phyloP scores from a whole-genome alignment of 129 eudicot species.

The Dittrichia graveolens region DNA sequence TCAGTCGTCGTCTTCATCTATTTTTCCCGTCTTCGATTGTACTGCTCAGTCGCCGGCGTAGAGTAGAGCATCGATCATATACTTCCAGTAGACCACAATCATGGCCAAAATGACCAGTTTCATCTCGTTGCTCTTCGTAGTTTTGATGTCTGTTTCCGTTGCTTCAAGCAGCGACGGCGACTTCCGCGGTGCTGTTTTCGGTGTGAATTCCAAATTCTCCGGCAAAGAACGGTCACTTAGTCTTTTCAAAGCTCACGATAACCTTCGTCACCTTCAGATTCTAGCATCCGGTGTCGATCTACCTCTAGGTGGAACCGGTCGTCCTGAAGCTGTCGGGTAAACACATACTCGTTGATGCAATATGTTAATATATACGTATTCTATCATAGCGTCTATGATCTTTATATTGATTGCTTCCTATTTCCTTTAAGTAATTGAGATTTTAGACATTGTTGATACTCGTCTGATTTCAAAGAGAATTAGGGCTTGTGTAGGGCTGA shows the following conservation, averaged over 20 bases:
- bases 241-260: constrained; percentile 45
- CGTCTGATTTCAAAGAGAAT: constrained; percentile 12
- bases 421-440: background rate
- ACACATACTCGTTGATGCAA: background rate
- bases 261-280: constrained; percentile 43
- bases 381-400: background rate
- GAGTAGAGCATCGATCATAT: background rate
- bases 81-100: constrained; percentile 5
- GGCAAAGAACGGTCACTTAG: constrained; percentile 38
- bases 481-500: constrained; percentile 21
- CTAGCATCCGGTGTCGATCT: constrained; percentile 43
- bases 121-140: constrained; percentile 5
- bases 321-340: constrained; percentile 48
- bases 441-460: constrained; percentile 1
- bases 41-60: constrained; percentile 31
- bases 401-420: background rate
- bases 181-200: constrained; percentile 41
- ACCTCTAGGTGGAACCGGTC: constrained; percentile 48
- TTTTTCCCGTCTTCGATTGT: constrained; percentile 23
- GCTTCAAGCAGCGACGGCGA: constrained; percentile 19
- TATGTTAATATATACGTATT: background rate
- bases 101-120: constrained; percentile 10
- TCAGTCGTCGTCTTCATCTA: constrained; percentile 25
- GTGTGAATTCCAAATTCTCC: constrained; percentile 38
- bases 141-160: constrained; percentile 22